Conservation (phyloP, 768 basidiomycete species). For the Lactifluus echinatus region DNA sequence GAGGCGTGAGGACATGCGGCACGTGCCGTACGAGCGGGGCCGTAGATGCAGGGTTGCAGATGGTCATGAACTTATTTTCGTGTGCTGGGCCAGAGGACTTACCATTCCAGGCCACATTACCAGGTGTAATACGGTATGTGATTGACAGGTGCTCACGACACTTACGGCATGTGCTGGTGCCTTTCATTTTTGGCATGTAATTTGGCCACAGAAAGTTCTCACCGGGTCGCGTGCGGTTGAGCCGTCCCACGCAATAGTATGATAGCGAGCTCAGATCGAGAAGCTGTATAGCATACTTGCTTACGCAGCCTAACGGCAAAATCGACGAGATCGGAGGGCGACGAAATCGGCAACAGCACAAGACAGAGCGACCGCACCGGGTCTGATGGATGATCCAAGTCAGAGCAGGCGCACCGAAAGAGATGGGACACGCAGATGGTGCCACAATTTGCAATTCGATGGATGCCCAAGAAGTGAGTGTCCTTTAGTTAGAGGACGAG, state of each 20-base stretch:
- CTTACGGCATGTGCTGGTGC: background rate
- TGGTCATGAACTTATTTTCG: background rate
- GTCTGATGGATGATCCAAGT: background rate
- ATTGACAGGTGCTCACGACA: background rate
- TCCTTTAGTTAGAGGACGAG: background rate
- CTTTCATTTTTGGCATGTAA: background rate
- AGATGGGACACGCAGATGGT: background rate
- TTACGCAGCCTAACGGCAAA: too few species aligned
- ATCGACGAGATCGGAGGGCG: background rate
- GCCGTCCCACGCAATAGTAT: background rate
- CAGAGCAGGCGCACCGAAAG: background rate
- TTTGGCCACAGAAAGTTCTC: background rate
- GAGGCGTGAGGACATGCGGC: background rate
- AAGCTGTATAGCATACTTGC: too few species aligned
- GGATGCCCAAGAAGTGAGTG: background rate
- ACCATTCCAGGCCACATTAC: background rate
- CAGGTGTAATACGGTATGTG: background rate
- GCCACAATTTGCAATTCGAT: background rate
- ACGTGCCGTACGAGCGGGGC: background rate
- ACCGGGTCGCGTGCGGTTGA: background rate
- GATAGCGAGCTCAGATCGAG: background rate
- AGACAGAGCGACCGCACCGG: background rate
- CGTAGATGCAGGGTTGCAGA: background rate
- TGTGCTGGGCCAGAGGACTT: background rate
- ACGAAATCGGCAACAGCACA: background rate